Conservation (phyloP, 2,329 filamentous ascomycete species). For the Aspergillus nomiae region DNA sequence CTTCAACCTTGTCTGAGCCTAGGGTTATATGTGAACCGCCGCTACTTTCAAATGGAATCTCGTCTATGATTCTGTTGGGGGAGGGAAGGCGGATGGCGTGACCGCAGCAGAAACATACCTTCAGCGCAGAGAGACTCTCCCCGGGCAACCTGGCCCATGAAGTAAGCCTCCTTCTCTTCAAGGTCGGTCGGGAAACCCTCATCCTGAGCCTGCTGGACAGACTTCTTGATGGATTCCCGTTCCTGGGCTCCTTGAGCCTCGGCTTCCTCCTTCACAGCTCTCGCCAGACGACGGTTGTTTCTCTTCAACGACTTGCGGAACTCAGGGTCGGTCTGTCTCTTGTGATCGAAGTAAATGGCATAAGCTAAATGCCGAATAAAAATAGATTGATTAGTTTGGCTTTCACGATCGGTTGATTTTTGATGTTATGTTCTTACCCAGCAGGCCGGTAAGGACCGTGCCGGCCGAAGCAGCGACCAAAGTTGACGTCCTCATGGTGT, state of each 20-base stretch:
- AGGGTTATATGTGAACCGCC: conserved; percentile 16
- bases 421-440: conserved; percentile 44
- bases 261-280: conserved; percentile 50
- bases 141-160: conserved; percentile 90
- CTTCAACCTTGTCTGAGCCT: conserved; percentile 64
- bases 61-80: neutral
- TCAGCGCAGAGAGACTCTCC: conserved; percentile 83
- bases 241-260: conserved; percentile 49
- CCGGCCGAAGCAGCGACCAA: conserved; percentile 61
- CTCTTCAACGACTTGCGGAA: conserved; percentile 62
- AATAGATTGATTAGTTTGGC: conserved; percentile 10
- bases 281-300: conserved; percentile 50
- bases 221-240: conserved; percentile 69
- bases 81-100: conserved; percentile 6
- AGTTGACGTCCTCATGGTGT: conserved; percentile 58
- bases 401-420: neutral
- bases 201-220: conserved; percentile 79
- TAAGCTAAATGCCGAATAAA: conserved; percentile 50
- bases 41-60: conserved; percentile 3
- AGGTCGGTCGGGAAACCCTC: conserved; percentile 89
- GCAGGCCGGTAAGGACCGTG: conserved; percentile 59
- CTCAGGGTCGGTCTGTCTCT: conserved; percentile 63
- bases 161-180: conserved; percentile 93
- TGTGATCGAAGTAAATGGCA: conserved; percentile 68
- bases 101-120: conserved; percentile 59